Percentiles rank a stretch among this genome's conserved stretches.
Evolutionary conservation across 2,329 filamentous ascomycete genomes (phyloP).

Genomic region (Aspergillus pseudoglaucus): DNA sequence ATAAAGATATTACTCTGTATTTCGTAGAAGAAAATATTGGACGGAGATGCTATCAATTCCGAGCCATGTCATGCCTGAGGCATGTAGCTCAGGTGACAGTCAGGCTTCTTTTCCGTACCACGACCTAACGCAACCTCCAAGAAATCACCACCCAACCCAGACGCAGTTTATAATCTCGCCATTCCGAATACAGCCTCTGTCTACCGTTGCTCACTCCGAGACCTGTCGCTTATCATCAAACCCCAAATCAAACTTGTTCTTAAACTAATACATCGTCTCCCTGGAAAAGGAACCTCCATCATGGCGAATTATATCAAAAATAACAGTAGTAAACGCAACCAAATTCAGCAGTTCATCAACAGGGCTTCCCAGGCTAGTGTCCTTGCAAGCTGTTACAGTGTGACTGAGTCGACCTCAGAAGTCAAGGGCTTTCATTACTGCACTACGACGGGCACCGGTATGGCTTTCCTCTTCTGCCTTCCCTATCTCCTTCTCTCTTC

Average conservation of each 20-base stretch:
- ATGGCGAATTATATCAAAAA: slow-evolving; percentile 56
- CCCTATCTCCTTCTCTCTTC: too few species aligned
- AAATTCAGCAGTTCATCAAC: slow-evolving; percentile 53
- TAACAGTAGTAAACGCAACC: slow-evolving; percentile 60
- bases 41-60: too few species aligned
- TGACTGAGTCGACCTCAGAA: slow-evolving; percentile 61
- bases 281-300: slow-evolving; percentile 8
- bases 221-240: too few species aligned
- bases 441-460: slow-evolving; percentile 81
- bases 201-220: too few species aligned
- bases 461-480: slow-evolving; percentile 18
- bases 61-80: too few species aligned
- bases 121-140: too few species aligned
- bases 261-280: neutral
- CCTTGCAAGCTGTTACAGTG: slow-evolving; percentile 86
- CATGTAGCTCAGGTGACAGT: too few species aligned
- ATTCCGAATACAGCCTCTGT: too few species aligned
- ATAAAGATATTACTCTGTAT: neutral
- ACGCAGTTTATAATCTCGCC: too few species aligned
- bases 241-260: neutral
- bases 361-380: slow-evolving; percentile 57
- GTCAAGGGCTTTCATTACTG: slow-evolving; percentile 89
- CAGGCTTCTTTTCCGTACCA: too few species aligned
- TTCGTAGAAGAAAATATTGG: neutral
- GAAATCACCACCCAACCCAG: too few species aligned